Evolutionary conservation across 352 stramenopile species (phyloP).

Genomic region (Phytophthora agathidicida): DNA sequence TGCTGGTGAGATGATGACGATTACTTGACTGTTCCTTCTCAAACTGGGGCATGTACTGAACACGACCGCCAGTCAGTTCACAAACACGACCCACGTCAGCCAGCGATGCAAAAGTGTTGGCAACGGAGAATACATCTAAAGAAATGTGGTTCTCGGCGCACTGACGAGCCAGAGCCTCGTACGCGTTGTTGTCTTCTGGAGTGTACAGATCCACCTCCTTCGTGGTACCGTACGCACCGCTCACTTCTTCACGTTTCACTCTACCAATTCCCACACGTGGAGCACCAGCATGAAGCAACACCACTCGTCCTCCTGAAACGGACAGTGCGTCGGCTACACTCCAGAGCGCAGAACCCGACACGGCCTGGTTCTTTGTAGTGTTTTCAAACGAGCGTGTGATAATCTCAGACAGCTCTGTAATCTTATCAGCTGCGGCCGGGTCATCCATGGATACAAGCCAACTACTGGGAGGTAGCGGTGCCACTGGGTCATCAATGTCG

Average conservation of each 20-base stretch:
- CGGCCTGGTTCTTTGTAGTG: constrained; percentile 79
- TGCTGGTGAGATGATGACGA: constrained; percentile 75
- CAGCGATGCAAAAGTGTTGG: constrained; percentile 83
- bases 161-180: constrained; percentile 66
- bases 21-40: constrained; percentile 87
- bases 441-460: constrained; percentile 89
- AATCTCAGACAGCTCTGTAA: constrained; percentile 68
- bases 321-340: constrained; percentile 79
- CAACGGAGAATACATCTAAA: constrained; percentile 86
- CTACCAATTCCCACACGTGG: constrained; percentile 77
- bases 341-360: constrained; percentile 76
- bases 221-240: constrained; percentile 80
- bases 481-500: constrained; percentile 81
- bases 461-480: constrained; percentile 71
- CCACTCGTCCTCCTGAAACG: constrained; percentile 65
- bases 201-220: constrained; percentile 89
- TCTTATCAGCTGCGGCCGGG: constrained; percentile 69
- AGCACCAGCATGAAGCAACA: constrained; percentile 79
- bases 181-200: constrained; percentile 68
- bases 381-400: constrained; percentile 74
- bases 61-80: constrained; percentile 85
- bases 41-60: constrained; percentile 88
- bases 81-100: constrained; percentile 82
- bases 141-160: constrained; percentile 85
- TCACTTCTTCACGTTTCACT: constrained; percentile 82